Conservation (phyloP, 345 rosid genomes). For the Pugionium cornutum region DNA sequence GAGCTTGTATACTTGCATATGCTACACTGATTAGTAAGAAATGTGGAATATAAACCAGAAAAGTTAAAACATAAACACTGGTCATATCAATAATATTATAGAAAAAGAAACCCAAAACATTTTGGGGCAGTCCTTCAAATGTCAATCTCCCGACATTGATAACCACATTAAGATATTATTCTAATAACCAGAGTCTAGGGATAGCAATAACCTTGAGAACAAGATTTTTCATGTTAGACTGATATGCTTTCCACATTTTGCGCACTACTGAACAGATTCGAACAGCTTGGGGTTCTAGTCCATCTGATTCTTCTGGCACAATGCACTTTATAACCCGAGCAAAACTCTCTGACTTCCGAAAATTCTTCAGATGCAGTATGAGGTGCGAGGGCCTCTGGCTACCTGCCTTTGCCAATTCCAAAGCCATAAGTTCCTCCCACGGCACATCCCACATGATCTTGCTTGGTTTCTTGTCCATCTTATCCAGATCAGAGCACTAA, state of each 20-base stretch:
- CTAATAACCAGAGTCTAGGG: slow-evolving; percentile 10
- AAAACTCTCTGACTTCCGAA: slow-evolving; percentile 82
- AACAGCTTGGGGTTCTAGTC: slow-evolving; percentile 73
- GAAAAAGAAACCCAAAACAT: slow-evolving; percentile 3
- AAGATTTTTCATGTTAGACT: slow-evolving; percentile 58
- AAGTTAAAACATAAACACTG: background rate
- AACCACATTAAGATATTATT: background rate
- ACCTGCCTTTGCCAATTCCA: slow-evolving; percentile 95
- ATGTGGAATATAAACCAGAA: slow-evolving; percentile 4
- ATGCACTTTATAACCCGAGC: slow-evolving; percentile 82
- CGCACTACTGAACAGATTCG: slow-evolving; percentile 75
- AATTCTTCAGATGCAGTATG: slow-evolving; percentile 84
- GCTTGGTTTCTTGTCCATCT: slow-evolving; percentile 87
- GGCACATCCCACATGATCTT: slow-evolving; percentile 98
- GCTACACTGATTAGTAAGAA: background rate
- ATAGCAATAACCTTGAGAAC: slow-evolving; percentile 59
- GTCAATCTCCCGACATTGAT: background rate
- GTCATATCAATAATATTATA: background rate
- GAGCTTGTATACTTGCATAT: slow-evolving; percentile 17
- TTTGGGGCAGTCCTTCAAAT: background rate
- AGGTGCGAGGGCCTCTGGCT: slow-evolving; percentile 72
- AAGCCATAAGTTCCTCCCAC: slow-evolving; percentile 91
- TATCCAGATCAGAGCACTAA: slow-evolving; percentile 71
- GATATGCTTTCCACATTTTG: slow-evolving; percentile 85
- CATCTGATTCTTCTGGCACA: slow-evolving; percentile 58